phyloP scores from a whole-genome alignment of 805 yeast genomes.

The Kodamaea restingae region DNA sequence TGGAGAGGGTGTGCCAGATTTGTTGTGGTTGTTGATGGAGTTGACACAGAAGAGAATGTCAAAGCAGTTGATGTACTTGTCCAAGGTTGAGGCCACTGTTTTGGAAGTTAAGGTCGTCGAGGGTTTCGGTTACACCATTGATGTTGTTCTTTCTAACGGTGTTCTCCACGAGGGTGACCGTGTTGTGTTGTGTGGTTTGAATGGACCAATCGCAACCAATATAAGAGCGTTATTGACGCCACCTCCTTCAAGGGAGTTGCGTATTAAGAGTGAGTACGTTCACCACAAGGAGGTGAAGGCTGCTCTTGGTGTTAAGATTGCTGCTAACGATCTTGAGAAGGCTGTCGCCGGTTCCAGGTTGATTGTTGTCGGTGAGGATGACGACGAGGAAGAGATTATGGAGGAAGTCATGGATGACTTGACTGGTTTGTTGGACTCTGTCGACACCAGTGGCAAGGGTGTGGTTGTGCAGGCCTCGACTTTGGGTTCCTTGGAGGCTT shows the following conservation, averaged over 20 bases:
- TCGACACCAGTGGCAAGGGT: slow-evolving; percentile 93
- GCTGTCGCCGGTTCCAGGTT: slow-evolving; percentile 99
- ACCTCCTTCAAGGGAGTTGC: slow-evolving; percentile 93
- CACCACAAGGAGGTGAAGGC: slow-evolving; percentile 98
- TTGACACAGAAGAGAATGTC: slow-evolving; percentile 98
- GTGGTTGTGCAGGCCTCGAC: slow-evolving; percentile 98
- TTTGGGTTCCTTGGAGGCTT: slow-evolving; percentile 95
- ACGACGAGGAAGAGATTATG: slow-evolving; percentile 95
- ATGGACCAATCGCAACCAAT: slow-evolving; percentile 96
- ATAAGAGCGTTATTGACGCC: slow-evolving; percentile 96
- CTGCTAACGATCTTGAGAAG: slow-evolving; percentile 95
- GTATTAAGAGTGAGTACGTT: slow-evolving; percentile 93
- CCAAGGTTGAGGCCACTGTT: slow-evolving; percentile 92
- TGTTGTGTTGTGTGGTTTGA: slow-evolving; percentile 93
- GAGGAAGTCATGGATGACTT: slow-evolving; percentile 99
- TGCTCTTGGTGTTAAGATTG: slow-evolving; percentile 97
- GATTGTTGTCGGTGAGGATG: slow-evolving; percentile 92
- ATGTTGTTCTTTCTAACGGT: slow-evolving; percentile 97
- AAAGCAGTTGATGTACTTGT: slow-evolving; percentile 92
- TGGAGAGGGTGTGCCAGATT: slow-evolving; percentile 99
- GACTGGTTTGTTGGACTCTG: slow-evolving; percentile 90
- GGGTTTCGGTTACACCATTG: slow-evolving; percentile 98
- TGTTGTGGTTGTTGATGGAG: slow-evolving; percentile 90
- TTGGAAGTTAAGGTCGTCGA: slow-evolving; percentile 97
- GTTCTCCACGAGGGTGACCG: slow-evolving; percentile 91